These are phyloP conservation scores for Amanita muscaria DNA, from an alignment of 768 basidiomycete genomes.

Conservation along the genomic window DNA sequence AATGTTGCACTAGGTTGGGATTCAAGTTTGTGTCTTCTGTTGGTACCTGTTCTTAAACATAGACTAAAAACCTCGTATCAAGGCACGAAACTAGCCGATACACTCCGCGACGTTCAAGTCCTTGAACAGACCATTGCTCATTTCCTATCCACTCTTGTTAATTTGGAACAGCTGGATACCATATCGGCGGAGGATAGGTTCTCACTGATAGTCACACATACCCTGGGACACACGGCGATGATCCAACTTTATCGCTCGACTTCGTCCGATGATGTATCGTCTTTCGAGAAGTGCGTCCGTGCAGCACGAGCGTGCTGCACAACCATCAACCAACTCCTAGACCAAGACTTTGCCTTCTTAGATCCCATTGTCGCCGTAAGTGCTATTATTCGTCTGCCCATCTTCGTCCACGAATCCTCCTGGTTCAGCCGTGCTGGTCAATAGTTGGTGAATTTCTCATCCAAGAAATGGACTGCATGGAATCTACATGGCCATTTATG, in stretches of 20 bases:
- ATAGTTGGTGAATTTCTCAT: constrained; percentile 58
- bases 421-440: constrained; percentile 60
- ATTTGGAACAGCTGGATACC: constrained; percentile 54
- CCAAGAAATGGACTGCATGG: constrained; percentile 54
- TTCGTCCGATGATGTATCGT: constrained; percentile 46
- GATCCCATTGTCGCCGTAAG: constrained; percentile 73
- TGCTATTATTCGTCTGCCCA: neutral
- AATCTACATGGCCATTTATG: constrained; percentile 54
- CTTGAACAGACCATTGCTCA: constrained; percentile 58
- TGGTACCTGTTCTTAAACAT: neutral
- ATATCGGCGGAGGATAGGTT: constrained; percentile 50
- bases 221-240: constrained; percentile 55
- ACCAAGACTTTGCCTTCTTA: constrained; percentile 60
- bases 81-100: constrained; percentile 37
- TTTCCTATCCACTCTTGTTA: constrained; percentile 56
- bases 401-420: constrained; percentile 10
- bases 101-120: constrained; percentile 50
- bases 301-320: constrained; percentile 54
- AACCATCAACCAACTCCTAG: constrained; percentile 53
- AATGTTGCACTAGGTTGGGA: constrained; percentile 53
- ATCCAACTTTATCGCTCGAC: constrained; percentile 59
- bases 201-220: constrained; percentile 51
- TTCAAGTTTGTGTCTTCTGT: constrained; percentile 32
- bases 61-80: constrained; percentile 9
- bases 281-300: constrained; percentile 58